A percentile compares a stretch with the other conserved stretches of the same genome.
phyloP scores from a whole-genome alignment of 2,329 filamentous ascomycete genomes.

The Drechslerella stenobrocha region DNA sequence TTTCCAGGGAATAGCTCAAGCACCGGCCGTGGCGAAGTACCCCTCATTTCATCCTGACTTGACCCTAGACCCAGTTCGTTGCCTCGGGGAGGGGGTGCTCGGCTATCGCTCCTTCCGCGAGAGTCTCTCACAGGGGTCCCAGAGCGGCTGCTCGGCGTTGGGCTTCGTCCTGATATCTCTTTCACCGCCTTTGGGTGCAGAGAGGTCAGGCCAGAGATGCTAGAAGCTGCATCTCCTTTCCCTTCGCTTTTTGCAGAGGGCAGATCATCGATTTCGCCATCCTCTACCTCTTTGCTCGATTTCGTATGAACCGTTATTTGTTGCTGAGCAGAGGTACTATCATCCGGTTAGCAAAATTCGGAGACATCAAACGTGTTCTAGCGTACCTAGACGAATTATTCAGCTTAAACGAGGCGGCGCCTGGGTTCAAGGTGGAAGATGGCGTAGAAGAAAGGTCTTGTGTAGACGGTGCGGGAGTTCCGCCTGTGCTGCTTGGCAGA shows the following conservation, averaged over 20 bases:
- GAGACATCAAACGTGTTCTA: background rate
- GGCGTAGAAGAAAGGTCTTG: constrained; percentile 16
- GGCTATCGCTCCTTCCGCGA: constrained; percentile 37
- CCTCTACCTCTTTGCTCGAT: constrained; percentile 51
- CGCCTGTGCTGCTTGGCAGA: constrained; percentile 28
- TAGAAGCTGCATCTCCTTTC: constrained; percentile 23
- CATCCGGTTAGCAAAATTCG: constrained; percentile 13
- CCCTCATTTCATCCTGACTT: constrained; percentile 35
- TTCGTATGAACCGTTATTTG: constrained; percentile 50
- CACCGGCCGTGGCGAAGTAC: constrained; percentile 25
- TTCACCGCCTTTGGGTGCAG: constrained; percentile 26
- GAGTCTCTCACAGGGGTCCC: constrained; percentile 32
- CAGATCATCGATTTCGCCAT: constrained; percentile 52
- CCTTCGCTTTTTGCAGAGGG: constrained; percentile 38
- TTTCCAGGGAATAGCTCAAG: constrained; percentile 36
- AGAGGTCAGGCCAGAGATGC: constrained; percentile 27
- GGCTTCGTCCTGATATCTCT: constrained; percentile 34
- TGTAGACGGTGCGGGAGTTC: constrained; percentile 40
- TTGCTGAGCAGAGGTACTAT: constrained; percentile 24
- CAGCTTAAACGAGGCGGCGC: constrained; percentile 26
- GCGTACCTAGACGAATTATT: constrained; percentile 44
- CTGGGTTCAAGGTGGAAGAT: constrained; percentile 11
- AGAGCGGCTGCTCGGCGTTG: constrained; percentile 27
- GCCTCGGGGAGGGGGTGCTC: constrained; percentile 25
- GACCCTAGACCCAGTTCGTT: constrained; percentile 22